Conservation (phyloP, 805 yeast genomes). For the Suhomyces faveliae region DNA sequence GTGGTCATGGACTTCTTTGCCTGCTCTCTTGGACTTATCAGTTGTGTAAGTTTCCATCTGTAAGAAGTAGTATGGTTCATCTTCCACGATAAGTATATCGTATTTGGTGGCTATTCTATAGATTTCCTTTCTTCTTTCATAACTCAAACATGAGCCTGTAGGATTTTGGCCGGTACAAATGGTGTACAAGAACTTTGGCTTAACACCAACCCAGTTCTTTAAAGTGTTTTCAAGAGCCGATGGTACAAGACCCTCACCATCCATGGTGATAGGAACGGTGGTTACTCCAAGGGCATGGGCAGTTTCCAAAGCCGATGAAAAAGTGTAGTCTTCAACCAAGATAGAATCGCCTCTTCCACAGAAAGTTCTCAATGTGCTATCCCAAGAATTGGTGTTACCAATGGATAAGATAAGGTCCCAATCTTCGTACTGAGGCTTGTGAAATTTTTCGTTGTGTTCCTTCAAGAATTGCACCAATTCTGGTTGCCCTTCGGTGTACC, state of each 20-base stretch:
- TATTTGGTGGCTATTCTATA: conserved; percentile 80
- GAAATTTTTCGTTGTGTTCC: conserved; percentile 66
- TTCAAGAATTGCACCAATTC: conserved; percentile 65
- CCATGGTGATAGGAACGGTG: conserved; percentile 74
- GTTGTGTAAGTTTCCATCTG: conserved; percentile 81
- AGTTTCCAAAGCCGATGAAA: conserved; percentile 82
- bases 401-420: conserved; percentile 73
- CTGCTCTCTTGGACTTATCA: conserved; percentile 35
- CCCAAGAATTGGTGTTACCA: conserved; percentile 93
- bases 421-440: conserved; percentile 46
- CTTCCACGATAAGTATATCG: conserved; percentile 86
- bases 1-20: conserved; percentile 44
- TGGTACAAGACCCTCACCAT: conserved; percentile 75
- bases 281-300: conserved; percentile 69
- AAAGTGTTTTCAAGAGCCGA: conserved; percentile 60
- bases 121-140: conserved; percentile 72
- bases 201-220: conserved; percentile 67
- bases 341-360: conserved; percentile 78
- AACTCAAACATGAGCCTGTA: conserved; percentile 81
- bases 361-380: conserved; percentile 75
- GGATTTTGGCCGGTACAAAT: conserved; percentile 98
- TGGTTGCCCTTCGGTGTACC: conserved; percentile 77
- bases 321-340: conserved; percentile 77
- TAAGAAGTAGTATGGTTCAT: conserved; percentile 95
- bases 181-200: conserved; percentile 85